phyloP scores from a whole-genome alignment of 176 grass and related monocot genomes.

The Pontederia paniculata region DNA sequence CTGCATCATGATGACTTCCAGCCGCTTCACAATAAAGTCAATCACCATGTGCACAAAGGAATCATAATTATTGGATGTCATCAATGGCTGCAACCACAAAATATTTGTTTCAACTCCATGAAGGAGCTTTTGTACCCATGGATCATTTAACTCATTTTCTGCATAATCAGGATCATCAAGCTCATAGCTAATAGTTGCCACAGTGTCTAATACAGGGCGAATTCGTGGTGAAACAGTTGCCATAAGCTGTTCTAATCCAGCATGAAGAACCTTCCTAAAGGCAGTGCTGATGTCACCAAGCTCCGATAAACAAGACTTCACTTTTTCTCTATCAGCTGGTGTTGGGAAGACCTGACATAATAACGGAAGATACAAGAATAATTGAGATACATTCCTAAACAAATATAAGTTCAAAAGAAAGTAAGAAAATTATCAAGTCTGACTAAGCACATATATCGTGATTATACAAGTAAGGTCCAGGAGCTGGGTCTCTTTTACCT shows the following conservation, averaged over 20 bases:
- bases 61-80: slow-evolving; percentile 89
- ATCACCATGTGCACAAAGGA: slow-evolving; percentile 71
- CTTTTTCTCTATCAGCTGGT: slow-evolving; percentile 75
- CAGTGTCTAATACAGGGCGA: slow-evolving; percentile 66
- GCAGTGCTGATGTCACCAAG: slow-evolving; percentile 65
- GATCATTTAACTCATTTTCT: slow-evolving; percentile 85
- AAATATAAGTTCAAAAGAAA: too few relatives aligned
- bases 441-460: too few relatives aligned
- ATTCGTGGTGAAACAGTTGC: slow-evolving; percentile 57
- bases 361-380: not conserved
- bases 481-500: too few relatives aligned
- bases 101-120: slow-evolving; percentile 62
- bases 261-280: slow-evolving; percentile 66
- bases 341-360: slow-evolving; percentile 56
- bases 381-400: too few relatives aligned
- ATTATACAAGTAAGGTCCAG: too few relatives aligned
- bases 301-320: slow-evolving; percentile 84
- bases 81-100: slow-evolving; percentile 63
- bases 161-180: slow-evolving; percentile 68
- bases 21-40: slow-evolving; percentile 86
- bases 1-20: slow-evolving; percentile 98
- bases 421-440: too few relatives aligned
- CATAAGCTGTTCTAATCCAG: slow-evolving; percentile 74
- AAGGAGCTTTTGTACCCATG: slow-evolving; percentile 89
- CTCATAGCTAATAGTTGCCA: slow-evolving; percentile 81